Evolutionary conservation across 2,329 filamentous ascomycete species (phyloP).

Genomic region (Cercospora sojina): DNA sequence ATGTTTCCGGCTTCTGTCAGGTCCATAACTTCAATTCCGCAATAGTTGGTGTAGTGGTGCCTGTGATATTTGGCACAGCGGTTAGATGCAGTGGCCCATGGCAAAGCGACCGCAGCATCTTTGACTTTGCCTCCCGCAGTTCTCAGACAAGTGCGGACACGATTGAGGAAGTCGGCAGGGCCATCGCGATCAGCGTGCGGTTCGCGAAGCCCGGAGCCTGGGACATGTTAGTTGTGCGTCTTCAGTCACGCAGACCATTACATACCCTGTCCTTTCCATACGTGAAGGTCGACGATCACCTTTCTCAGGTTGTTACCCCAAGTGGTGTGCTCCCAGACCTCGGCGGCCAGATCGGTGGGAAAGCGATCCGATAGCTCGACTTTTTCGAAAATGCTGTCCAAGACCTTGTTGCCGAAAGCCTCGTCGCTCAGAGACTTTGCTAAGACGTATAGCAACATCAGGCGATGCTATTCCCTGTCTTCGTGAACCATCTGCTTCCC

Average conservation of each 20-base stretch:
- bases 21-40: conserved; percentile 19
- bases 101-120: conserved; percentile 6
- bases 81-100: conserved; percentile 17
- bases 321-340: conserved; percentile 21
- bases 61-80: conserved; percentile 20
- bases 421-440: conserved; percentile 30
- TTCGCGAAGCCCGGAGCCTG: conserved; percentile 14
- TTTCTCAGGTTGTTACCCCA: conserved; percentile 22
- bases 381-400: conserved; percentile 29
- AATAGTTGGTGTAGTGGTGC: conserved; percentile 16
- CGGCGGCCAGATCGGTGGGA: conserved; percentile 26
- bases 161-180: conserved; percentile 18
- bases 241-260: neutral
- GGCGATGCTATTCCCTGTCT: conserved; percentile 26
- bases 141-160: conserved; percentile 9
- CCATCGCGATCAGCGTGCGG: conserved; percentile 27
- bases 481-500: conserved; percentile 10
- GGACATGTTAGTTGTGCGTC: neutral
- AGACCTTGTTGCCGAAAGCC: conserved; percentile 30
- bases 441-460: conserved; percentile 30
- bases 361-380: conserved; percentile 19
- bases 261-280: conserved; percentile 27
- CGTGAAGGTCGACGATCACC: conserved; percentile 29
- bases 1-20: conserved; percentile 10
- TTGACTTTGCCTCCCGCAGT: conserved; percentile 14